Evolutionary conservation across 116 monocot genomes (phyloP).

Genomic region (Trichopus zeylanicus): DNA sequence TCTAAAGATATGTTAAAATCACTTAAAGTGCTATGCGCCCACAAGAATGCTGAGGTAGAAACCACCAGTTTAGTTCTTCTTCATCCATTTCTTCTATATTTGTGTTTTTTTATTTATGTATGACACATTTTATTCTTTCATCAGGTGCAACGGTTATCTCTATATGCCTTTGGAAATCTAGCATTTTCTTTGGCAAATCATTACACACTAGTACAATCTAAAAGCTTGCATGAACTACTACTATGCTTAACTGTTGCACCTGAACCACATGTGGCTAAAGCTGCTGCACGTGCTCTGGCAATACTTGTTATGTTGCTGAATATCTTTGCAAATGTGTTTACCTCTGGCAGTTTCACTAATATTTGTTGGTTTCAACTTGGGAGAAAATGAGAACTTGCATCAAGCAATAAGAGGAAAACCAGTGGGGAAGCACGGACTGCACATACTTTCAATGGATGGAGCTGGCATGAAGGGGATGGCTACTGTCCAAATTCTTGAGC

Average conservation of each 20-base stretch:
- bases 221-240: conserved; percentile 78
- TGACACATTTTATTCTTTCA: background rate
- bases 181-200: conserved; percentile 91
- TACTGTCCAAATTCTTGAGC: conserved; percentile 88
- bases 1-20: conserved; percentile 85
- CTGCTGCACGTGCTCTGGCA: conserved; percentile 97
- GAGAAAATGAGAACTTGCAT: conserved; percentile 92
- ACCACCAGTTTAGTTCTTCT: conserved; percentile 1
- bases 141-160: conserved; percentile 84
- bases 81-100: background rate
- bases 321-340: background rate
- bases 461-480: conserved; percentile 99
- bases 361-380: conserved; percentile 20
- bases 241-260: conserved; percentile 50
- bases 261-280: conserved; percentile 58
- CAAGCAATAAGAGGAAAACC: conserved; percentile 67
- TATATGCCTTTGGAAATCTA: conserved; percentile 89
- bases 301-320: conserved; percentile 65
- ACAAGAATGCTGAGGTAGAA: conserved; percentile 72
- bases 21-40: conserved; percentile 72
- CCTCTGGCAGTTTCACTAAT: conserved; percentile 2
- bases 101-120: background rate
- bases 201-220: conserved; percentile 56
- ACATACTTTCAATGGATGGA: conserved; percentile 95
- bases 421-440: conserved; percentile 67